Evolutionary conservation across 148 eudicot species (phyloP).

Genomic region (Euryodendron excelsum): DNA sequence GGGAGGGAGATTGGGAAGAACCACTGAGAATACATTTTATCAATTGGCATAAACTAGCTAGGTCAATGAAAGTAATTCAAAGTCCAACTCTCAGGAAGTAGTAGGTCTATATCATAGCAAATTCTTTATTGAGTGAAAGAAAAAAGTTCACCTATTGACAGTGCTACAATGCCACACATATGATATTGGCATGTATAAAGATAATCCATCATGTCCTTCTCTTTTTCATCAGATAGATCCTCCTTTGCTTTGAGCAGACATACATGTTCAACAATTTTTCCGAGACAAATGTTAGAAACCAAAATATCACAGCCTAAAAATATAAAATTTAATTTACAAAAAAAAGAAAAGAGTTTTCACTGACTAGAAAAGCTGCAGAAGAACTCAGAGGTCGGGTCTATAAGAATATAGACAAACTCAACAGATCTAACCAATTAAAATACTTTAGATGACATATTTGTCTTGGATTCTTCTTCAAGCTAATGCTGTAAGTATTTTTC

Average conservation of each 20-base stretch:
- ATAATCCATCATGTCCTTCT: constrained; percentile 85
- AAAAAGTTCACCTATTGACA: constrained; percentile 64
- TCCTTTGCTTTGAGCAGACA: constrained; percentile 75
- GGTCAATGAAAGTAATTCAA: neutral
- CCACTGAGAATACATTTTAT: neutral
- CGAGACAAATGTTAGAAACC: constrained; percentile 28
- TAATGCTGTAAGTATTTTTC: neutral
- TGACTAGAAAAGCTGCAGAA: neutral
- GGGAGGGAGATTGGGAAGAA: neutral
- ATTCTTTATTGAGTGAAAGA: neutral
- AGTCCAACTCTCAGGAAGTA: neutral
- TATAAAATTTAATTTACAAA: neutral
- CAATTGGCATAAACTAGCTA: neutral
- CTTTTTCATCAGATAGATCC: constrained; percentile 69
- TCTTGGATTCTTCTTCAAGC: neutral
- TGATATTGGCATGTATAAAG: constrained; percentile 84
- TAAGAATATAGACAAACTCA: neutral
- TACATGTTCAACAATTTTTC: constrained; percentile 84
- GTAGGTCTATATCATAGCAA: neutral
- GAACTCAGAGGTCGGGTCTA: neutral
- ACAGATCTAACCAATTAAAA: neutral
- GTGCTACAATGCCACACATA: constrained; percentile 84
- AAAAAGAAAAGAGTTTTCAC: neutral
- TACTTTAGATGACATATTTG: neutral
- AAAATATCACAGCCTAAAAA: constrained; percentile 6